Conservation (phyloP, 2,329 filamentous ascomycete species). For the Colletotrichum endophyticum region DNA sequence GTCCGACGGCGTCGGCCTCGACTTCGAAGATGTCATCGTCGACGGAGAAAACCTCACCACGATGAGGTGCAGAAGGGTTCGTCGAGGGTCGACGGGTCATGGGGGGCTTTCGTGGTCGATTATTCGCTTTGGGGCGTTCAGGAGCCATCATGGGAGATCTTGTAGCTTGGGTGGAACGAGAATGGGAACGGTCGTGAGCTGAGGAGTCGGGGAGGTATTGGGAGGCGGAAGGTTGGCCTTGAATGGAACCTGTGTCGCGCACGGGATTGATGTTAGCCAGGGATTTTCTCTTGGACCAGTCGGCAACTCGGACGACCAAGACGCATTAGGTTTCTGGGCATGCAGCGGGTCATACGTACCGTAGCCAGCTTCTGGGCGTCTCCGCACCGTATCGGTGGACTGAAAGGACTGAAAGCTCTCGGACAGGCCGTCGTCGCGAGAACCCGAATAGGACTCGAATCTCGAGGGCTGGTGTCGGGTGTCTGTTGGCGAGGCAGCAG, state of each 20-base stretch:
- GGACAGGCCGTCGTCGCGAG: slow-evolving; percentile 49
- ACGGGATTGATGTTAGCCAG: slow-evolving; percentile 9
- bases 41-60: slow-evolving; percentile 86
- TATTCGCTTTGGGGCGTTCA: slow-evolving; percentile 53
- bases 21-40: slow-evolving; percentile 88
- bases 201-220: slow-evolving; percentile 39
- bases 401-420: slow-evolving; percentile 65
- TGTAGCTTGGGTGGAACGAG: slow-evolving; percentile 36
- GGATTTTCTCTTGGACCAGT: slow-evolving; percentile 9
- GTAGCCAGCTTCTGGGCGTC: slow-evolving; percentile 60
- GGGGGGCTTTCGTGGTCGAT: slow-evolving; percentile 71
- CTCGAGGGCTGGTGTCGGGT: slow-evolving; percentile 44
- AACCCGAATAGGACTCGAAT: slow-evolving; percentile 36
- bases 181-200: slow-evolving; percentile 42
- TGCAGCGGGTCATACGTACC: slow-evolving; percentile 47
- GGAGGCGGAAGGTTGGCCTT: slow-evolving; percentile 14
- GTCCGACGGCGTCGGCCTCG: slow-evolving; percentile 63
- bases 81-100: slow-evolving; percentile 78
- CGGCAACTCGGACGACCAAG: slow-evolving; percentile 16
- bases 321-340: slow-evolving; percentile 13
- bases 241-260: slow-evolving; percentile 19
- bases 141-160: slow-evolving; percentile 51
- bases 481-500: slow-evolving; percentile 54
- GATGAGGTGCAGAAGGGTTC: slow-evolving; percentile 72
- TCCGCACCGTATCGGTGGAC: slow-evolving; percentile 64